A percentile compares a stretch with the other conserved stretches of the same genome.
Evolutionary conservation across 176 grass and related monocot species (phyloP).

Genomic region (Oryza nivara): DNA sequence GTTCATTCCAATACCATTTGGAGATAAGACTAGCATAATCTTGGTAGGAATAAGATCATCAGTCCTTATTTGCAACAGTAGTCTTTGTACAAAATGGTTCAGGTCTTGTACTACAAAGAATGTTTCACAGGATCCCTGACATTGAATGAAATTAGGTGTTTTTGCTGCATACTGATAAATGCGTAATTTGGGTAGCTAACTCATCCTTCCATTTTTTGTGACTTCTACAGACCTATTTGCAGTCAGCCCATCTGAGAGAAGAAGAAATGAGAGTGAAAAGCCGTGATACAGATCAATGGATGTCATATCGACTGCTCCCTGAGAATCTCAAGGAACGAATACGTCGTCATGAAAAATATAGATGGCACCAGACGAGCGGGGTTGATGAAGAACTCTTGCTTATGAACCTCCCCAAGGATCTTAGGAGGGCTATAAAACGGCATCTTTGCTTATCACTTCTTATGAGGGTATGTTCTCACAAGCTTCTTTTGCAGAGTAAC

Average conservation of each 20-base stretch:
- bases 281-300: constrained; percentile 84
- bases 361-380: constrained; percentile 91
- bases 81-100: neutral
- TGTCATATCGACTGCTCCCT: constrained; percentile 81
- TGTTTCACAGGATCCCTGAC: constrained; percentile 5
- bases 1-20: neutral
- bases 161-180: neutral
- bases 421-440: constrained; percentile 81
- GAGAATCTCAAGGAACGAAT: constrained; percentile 84
- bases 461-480: constrained; percentile 65
- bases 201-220: constrained; percentile 2
- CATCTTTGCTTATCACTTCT: constrained; percentile 93
- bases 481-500: neutral
- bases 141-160: neutral
- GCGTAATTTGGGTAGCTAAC: constrained; percentile 5
- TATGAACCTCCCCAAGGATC: constrained; percentile 85
- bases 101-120: neutral
- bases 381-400: constrained; percentile 85
- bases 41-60: neutral
- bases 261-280: constrained; percentile 94
- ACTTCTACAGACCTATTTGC: constrained; percentile 69
- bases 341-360: constrained; percentile 83
- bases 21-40: constrained; percentile 7
- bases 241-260: constrained; percentile 65
- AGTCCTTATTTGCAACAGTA: neutral